Evolutionary conservation across 768 basidiomycete species (phyloP).

Genomic region (Tulasnella sp.): DNA sequence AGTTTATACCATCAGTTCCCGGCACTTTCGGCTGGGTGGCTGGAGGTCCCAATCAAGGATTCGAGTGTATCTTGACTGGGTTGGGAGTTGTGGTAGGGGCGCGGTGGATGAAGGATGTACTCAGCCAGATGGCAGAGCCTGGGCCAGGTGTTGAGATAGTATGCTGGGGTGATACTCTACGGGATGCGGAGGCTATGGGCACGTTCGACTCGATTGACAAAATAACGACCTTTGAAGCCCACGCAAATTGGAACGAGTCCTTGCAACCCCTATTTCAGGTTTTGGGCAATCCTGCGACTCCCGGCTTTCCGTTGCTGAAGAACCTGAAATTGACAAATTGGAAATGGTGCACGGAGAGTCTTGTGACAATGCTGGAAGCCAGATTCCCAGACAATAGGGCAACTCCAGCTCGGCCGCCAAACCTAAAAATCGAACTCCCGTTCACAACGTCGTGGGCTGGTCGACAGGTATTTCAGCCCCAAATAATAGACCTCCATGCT

Average conservation of each 20-base stretch:
- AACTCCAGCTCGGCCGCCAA: neutral
- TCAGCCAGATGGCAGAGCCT: neutral
- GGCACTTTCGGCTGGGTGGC: neutral
- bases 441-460: neutral
- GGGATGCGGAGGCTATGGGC: neutral
- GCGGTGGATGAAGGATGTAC: neutral
- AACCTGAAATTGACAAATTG: neutral
- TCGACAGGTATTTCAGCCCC: neutral
- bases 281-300: neutral
- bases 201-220: neutral
- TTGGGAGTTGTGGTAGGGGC: neutral
- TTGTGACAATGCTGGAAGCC: neutral
- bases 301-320: neutral
- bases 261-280: neutral
- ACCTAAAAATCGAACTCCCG: neutral
- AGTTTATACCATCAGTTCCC: neutral
- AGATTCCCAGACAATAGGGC: neutral
- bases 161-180: neutral
- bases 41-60: neutral
- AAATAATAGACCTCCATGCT: neutral
- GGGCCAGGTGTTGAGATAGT: neutral
- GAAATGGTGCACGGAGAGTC: neutral
- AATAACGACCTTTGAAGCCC: neutral
- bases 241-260: neutral
- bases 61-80: neutral